Evolutionary conservation across 116 monocot species (phyloP).

Genomic region (Iris pallida): DNA sequence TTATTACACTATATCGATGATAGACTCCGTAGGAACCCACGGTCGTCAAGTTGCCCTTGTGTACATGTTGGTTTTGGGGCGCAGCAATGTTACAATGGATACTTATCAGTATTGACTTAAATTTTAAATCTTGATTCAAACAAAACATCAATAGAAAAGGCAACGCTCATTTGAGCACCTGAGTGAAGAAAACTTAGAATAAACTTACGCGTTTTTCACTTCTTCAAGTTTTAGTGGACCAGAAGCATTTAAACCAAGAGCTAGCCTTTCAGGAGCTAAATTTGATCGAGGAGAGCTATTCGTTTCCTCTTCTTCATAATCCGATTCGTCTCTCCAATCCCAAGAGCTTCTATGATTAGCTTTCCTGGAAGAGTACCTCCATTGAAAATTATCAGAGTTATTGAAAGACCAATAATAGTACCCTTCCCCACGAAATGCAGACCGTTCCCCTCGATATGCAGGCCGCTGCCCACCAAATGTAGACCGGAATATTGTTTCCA

Average conservation of each 20-base stretch:
- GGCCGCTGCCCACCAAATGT: conserved; percentile 30
- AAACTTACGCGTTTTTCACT: conserved; percentile 79
- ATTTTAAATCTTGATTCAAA: too few relatives aligned
- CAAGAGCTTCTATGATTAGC: conserved; percentile 31
- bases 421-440: not conserved
- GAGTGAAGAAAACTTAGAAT: not conserved
- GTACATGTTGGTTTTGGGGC: too few relatives aligned
- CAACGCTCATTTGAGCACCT: too few relatives aligned
- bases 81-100: too few relatives aligned
- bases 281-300: conserved; percentile 21
- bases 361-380: conserved; percentile 22
- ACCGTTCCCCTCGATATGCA: too few relatives aligned
- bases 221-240: conserved; percentile 83
- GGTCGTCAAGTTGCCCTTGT: too few relatives aligned
- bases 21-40: too few relatives aligned
- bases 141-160: too few relatives aligned
- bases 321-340: conserved; percentile 47
- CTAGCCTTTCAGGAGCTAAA: conserved; percentile 44
- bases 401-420: conserved; percentile 53
- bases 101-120: too few relatives aligned
- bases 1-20: too few relatives aligned
- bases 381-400: conserved; percentile 28
- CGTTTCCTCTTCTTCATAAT: conserved; percentile 25
- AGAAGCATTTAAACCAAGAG: conserved; percentile 66
- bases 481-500: conserved; percentile 56